Evolutionary conservation across 441 rosid species (phyloP), one percentile per base, ranked within the genome.

Genomic region (Viola pubescens): DNA sequence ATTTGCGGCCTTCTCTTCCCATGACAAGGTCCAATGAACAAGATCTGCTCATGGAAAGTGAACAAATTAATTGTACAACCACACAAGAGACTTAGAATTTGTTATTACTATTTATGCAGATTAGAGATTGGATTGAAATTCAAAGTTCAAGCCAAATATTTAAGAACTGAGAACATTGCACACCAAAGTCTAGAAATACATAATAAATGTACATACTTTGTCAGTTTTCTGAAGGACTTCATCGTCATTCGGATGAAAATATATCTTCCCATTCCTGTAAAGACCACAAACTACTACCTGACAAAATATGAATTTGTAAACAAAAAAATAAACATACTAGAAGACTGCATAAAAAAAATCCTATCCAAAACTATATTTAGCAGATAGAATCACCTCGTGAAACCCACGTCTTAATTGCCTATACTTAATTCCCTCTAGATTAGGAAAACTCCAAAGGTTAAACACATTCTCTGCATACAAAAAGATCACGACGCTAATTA

Each of bases 241-340:
- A n/a, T 87, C 82, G 65, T 94, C 98, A 16, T 74, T 80, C 54
- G 98, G 98, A 67, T 94, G 97, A 75, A 94, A 94, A 54, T 77
- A 50, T 65, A 89, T 77, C 75, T 78, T 83, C 70, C 91, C 94
- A 52, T 62, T 74, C 66, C 96, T 83, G 62, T 75, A 71, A 71
- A 94, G 81, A 66, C 98, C 98, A 70, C 95, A 94, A 54, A 88
- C 98, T 57, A 94, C 91, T 52, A 80, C 97, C 97, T 94, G 87
- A 65, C 75, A 71, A 43, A 58, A 66, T 50, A 69, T 16, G 62
- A 73, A 56, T 61, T 44, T 57, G 44, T 43, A 48, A 7, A 54
- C 67, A 55, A 48, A 50, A 8, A 50, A 1, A 58, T 38, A 52
- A 56, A 46, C 56, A 63, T 65, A 42, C 9, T 60, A 60, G 61